Base-by-base conservation (phyloP, 192 early-diverging fungal genomes). In the Phlyctochytrium planicorne region DNA sequence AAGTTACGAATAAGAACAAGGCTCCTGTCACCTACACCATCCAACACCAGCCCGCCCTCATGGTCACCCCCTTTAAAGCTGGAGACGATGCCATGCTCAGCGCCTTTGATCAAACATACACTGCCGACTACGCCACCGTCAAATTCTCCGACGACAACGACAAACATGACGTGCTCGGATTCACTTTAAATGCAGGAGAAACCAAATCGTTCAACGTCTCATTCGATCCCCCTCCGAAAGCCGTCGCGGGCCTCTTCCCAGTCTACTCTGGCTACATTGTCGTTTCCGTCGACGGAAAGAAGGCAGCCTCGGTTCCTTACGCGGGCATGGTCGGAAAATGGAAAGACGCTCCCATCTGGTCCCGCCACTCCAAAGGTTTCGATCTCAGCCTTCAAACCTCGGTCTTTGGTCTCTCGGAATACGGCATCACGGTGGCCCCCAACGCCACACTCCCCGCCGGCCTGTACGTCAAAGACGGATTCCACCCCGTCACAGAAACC, bases 251-350 rank as follows among this genome's bases (percentile, higher is more conserved):
- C 23, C 63, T 64, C 53, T 60, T 63, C 31, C 71, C 75, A 59
- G 62, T 76, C 66, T 76, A 71, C 72, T 53, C 50, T 32, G 78
- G 74, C 33, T 76, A 69, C 63, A 65, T 74, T 57, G 10, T 14
- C 10, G 10, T 47, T 20, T n/a, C n/a, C n/a, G n/a, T n/a, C n/a
- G n/a, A n/a, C n/a, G 10, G 40, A 3, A 59, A 36, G 2, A 64
- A 72, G 60, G 27, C 25, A 4, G 16, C 55, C 27, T 14, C 27
- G 20, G 55, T 57, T 29, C 73, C 74, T 3, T 75, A 70, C 68
- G 61, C 53, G 3, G 70, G 74, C 35, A 35, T 76, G 24, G 32
- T 50, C 20, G 70, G 70, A 24, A 36, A 33, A 3, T 34, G 20
- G 17, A 62, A 37, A 37, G 35, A n/a, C 33, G 30, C 30, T 3